phyloP scores from a whole-genome alignment of 768 basidiomycete species.

The Lentinus brumalis region DNA sequence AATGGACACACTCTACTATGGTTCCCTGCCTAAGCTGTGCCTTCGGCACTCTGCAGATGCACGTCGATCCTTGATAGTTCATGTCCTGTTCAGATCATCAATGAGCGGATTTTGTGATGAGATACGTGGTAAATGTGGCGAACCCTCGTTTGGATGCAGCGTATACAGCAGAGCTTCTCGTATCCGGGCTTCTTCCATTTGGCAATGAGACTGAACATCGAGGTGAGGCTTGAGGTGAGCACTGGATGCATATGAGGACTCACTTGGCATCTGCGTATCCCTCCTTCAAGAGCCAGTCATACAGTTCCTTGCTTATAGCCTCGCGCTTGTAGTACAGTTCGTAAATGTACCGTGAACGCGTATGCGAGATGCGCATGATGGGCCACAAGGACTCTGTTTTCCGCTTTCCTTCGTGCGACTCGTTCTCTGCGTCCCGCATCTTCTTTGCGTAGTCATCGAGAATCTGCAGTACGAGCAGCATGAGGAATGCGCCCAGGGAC shows the following conservation, averaged over 20 bases:
- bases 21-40: slow-evolving; percentile 88
- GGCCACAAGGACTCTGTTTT: slow-evolving; percentile 91
- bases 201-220: slow-evolving; percentile 74
- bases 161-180: slow-evolving; percentile 95
- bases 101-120: not conserved
- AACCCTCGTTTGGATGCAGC: slow-evolving; percentile 94
- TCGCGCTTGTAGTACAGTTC: slow-evolving; percentile 99
- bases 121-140: slow-evolving; percentile 13
- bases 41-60: slow-evolving; percentile 97
- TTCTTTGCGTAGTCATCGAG: slow-evolving; percentile 99
- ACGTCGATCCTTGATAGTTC: slow-evolving; percentile 99
- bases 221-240: not conserved
- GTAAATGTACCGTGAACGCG: slow-evolving; percentile 94
- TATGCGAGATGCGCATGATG: slow-evolving; percentile 97
- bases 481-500: not conserved
- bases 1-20: slow-evolving; percentile 95
- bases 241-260: slow-evolving; percentile 32
- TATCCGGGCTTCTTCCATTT: slow-evolving; percentile 99
- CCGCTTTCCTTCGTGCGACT: slow-evolving; percentile 97
- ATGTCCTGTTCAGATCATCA: slow-evolving; percentile 68
- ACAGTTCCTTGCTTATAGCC: slow-evolving; percentile 88
- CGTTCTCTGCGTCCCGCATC: slow-evolving; percentile 99
- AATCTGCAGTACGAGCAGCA: slow-evolving; percentile 50
- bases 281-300: slow-evolving; percentile 96
- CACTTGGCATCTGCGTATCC: slow-evolving; percentile 97